These are phyloP conservation scores for Aphanomyces euteiches DNA, from an alignment of 352 stramenopile species.

Conservation along the genomic window DNA sequence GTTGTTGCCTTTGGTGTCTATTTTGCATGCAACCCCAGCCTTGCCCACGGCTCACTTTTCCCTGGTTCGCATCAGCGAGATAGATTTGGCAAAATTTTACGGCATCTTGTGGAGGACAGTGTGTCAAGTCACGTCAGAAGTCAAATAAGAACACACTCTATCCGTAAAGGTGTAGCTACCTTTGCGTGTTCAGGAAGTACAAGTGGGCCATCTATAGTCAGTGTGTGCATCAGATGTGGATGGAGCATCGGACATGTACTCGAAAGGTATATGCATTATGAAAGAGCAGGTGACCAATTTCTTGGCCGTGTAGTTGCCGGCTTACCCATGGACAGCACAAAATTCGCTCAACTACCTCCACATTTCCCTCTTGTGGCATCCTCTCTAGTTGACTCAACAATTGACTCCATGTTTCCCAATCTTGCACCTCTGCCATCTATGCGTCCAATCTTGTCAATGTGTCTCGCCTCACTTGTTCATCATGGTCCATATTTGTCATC, in stretches of 20 bases:
- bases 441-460: too few relatives aligned
- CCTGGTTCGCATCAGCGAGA: neutral
- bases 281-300: conserved; percentile 15
- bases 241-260: conserved; percentile 16
- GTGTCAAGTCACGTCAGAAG: neutral
- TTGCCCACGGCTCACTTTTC: neutral
- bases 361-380: neutral
- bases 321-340: neutral
- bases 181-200: conserved; percentile 25
- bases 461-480: too few relatives aligned
- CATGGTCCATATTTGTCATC: too few relatives aligned
- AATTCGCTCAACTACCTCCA: conserved; percentile 23
- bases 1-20: conserved; percentile 35
- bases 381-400: neutral
- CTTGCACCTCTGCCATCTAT: neutral
- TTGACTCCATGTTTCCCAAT: neutral
- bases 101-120: conserved; percentile 8
- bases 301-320: conserved; percentile 5
- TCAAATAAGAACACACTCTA: conserved; percentile 1
- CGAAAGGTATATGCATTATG: conserved; percentile 27
- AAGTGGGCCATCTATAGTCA: conserved; percentile 17
- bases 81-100: conserved; percentile 4
- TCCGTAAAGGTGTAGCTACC: conserved; percentile 29
- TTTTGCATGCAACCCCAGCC: conserved; percentile 26
- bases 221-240: conserved; percentile 17